phyloP scores from a whole-genome alignment of 164 flowering plant genomes.

The Tetrastigma voinierianum region DNA sequence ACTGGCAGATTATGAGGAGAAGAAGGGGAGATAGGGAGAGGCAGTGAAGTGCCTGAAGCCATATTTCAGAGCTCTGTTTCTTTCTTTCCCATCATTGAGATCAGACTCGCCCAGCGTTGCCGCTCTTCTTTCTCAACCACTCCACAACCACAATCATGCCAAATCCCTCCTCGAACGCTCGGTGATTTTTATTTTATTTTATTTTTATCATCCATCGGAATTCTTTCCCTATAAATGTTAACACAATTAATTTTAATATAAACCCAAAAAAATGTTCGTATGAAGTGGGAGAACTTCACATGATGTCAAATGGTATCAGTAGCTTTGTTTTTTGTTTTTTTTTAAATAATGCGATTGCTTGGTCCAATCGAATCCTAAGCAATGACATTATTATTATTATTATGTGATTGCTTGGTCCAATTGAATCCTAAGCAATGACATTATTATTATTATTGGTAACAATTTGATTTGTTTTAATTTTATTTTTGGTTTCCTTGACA shows the following conservation, averaged over 20 bases:
- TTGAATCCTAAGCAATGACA: too few relatives aligned
- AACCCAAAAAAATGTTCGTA: too few relatives aligned
- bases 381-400: too few relatives aligned
- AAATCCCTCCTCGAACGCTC: slow-evolving; percentile 84
- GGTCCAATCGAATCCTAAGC: too few relatives aligned
- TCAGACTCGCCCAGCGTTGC: slow-evolving; percentile 86
- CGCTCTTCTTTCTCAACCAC: slow-evolving; percentile 60
- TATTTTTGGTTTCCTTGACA: too few relatives aligned
- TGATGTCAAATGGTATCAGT: too few relatives aligned
- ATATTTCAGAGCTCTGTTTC: slow-evolving; percentile 72
- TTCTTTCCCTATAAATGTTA: background rate
- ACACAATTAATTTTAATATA: too few relatives aligned
- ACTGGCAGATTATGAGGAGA: slow-evolving; percentile 76
- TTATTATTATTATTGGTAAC: too few relatives aligned
- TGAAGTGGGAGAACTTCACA: too few relatives aligned
- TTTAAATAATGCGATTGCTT: too few relatives aligned
- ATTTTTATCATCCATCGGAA: background rate
- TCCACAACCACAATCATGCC: slow-evolving; percentile 80
- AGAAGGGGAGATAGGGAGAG: slow-evolving; percentile 54
- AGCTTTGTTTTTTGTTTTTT: background rate
- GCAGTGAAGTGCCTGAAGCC: slow-evolving; percentile 92
- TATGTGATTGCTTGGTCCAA: too few relatives aligned
- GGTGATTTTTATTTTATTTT: slow-evolving; percentile 16
- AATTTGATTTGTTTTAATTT: too few relatives aligned
- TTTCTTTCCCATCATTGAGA: slow-evolving; percentile 78